Evolutionary conservation across 176 grass and related monocot species (phyloP).

Genomic region (Hordeum marinum): DNA sequence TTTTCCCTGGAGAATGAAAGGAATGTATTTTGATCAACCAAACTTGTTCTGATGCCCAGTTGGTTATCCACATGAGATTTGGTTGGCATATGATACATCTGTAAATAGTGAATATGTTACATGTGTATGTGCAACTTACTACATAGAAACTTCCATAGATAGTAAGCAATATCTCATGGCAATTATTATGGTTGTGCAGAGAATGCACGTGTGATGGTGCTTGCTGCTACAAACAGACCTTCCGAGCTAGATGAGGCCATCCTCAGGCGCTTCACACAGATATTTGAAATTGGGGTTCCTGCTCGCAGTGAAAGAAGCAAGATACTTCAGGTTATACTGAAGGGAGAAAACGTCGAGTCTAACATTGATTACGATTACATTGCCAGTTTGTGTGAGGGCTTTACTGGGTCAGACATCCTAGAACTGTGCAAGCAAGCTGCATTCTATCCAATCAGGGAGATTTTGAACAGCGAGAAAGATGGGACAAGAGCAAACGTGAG

Average conservation of each 20-base stretch:
- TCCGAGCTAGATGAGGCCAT: slow-evolving; percentile 94
- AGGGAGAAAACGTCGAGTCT: slow-evolving; percentile 66
- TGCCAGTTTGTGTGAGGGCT: slow-evolving; percentile 80
- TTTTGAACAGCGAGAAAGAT: slow-evolving; percentile 77
- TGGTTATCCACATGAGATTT: not conserved
- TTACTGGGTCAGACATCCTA: slow-evolving; percentile 91
- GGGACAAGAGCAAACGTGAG: slow-evolving; percentile 53
- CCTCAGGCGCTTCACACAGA: slow-evolving; percentile 86
- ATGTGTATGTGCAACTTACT: not conserved
- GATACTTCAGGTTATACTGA: slow-evolving; percentile 86
- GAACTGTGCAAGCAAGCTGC: slow-evolving; percentile 95
- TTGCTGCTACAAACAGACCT: slow-evolving; percentile 96
- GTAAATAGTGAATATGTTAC: not conserved
- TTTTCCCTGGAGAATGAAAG: not conserved
- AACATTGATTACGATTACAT: slow-evolving; percentile 76
- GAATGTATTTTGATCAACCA: not conserved
- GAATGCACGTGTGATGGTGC: slow-evolving; percentile 95
- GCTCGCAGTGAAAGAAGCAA: slow-evolving; percentile 81
- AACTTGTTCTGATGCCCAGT: not conserved
- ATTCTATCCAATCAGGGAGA: slow-evolving; percentile 85
- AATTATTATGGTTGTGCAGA: slow-evolving; percentile 39
- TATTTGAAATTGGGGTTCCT: slow-evolving; percentile 89
- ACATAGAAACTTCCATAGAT: not conserved
- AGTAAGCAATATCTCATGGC: not conserved
- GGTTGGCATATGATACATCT: not conserved